Conservation (phyloP, 2,329 filamentous ascomycete species). For the Monosporascus sp. region DNA sequence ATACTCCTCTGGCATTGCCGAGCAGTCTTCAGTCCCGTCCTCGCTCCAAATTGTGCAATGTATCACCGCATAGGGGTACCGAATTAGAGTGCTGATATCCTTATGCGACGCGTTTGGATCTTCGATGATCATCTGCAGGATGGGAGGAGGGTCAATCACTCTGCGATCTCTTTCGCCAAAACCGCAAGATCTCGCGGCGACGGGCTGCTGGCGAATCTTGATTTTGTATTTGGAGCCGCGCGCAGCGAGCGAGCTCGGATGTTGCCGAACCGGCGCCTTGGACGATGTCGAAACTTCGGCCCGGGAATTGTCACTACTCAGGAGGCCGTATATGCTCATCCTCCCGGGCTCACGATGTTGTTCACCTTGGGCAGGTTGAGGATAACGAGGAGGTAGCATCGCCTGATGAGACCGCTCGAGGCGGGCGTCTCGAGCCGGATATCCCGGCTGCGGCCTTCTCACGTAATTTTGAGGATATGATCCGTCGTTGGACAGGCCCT, state of each 20-base stretch:
- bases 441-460: conserved; percentile 12
- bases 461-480: conserved; percentile 12
- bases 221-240: conserved; percentile 39
- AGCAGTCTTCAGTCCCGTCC: conserved; percentile 61
- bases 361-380: conserved; percentile 19
- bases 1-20: conserved; percentile 66
- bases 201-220: conserved; percentile 69
- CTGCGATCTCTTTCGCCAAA: conserved; percentile 78
- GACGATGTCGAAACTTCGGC: conserved; percentile 11
- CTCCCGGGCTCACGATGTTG: conserved; percentile 18
- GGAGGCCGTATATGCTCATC: conserved; percentile 27
- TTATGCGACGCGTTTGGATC: conserved; percentile 50
- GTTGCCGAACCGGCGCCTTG: conserved; percentile 14
- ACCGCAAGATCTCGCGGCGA: conserved; percentile 73
- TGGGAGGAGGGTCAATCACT: conserved; percentile 79
- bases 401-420: conserved; percentile 12
- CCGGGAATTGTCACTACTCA: conserved; percentile 19
- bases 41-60: conserved; percentile 74
- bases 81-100: conserved; percentile 47
- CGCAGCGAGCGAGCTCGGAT: conserved; percentile 7
- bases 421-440: conserved; percentile 12
- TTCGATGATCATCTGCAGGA: conserved; percentile 67
- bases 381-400: conserved; percentile 12
- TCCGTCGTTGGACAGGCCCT: conserved; percentile 10
- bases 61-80: conserved; percentile 64